Base-by-base conservation (phyloP, 331 rosid species). In the Arachis monticola region DNA sequence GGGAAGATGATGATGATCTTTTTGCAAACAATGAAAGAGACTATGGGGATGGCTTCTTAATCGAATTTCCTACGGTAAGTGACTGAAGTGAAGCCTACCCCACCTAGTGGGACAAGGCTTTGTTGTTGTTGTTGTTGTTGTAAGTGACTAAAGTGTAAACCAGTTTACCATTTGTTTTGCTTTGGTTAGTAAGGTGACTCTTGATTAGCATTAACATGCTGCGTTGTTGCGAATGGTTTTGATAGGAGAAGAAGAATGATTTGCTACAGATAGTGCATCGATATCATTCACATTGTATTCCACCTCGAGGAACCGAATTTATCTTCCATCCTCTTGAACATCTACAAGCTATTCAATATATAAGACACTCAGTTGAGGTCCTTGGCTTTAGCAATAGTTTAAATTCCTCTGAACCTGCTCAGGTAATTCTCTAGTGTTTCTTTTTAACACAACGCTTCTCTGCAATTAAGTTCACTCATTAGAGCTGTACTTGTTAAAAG, bases 241-340 rank as follows among this genome's bases (percentile, higher is more conserved):
- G 68, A 64, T 80, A 94, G 97, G 97, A 94, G 74, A 90, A 84
- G 77, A 90, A 90, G 81, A 87, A 90, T 46, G 91, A 87, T 67
- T 84, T 94, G 81, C 91, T 94, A 66, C 96, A 88, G 76, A 87
- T 94, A 74, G 86, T 94, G 46, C 92, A 70, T 87, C 0, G 92
- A 63, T 94, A 90, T 83, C 96, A 94, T 72, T 50, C 88, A 73
- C 75, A 84, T 74, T 84, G 89, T 79, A 82, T 91, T 67, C 97
- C 93, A 11, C 69, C 85, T 56, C 82, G 84, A 64, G 98, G 97
- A 80, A 83, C 84, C 67, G 87, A 84, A 73, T 48, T 86, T 59
- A 62, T 85, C 55, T 91, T 91, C 89, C 96, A 85, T 79, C 98
- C 97, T 80, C 95, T 91, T 27, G 97, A 90, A 64, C 95, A 94